A percentile compares a stretch with the other conserved stretches of the same genome.
Conservation (phyloP, 495 filamentous ascomycete species). For the Neurospora sp. region DNA sequence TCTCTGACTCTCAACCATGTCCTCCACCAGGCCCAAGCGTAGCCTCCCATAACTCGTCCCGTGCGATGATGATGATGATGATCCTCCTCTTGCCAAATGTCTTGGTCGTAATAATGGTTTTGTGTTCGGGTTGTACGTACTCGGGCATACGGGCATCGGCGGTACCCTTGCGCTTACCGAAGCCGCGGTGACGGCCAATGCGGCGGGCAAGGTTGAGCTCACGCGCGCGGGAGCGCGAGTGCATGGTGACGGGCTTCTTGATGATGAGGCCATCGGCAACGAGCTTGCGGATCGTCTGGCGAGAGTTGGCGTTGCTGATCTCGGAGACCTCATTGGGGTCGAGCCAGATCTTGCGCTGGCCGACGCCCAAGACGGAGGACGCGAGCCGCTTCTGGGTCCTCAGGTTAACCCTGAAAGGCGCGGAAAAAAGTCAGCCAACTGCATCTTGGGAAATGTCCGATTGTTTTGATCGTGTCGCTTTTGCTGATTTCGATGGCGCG, state of each 20-base stretch:
- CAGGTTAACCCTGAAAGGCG: slow-evolving; percentile 81
- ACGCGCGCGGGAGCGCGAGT: slow-evolving; percentile 91
- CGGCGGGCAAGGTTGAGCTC: slow-evolving; percentile 82
- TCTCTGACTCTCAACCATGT: not conserved
- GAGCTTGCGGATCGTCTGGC: slow-evolving; percentile 99
- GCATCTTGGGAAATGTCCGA: not conserved
- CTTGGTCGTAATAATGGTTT: not conserved
- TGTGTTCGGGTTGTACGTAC: slow-evolving; percentile 44
- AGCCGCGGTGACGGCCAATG: slow-evolving; percentile 91
- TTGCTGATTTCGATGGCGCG: slow-evolving; percentile 1
- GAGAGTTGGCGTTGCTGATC: slow-evolving; percentile 99
- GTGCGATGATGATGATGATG: not conserved
- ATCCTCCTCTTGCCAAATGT: slow-evolving; percentile 1
- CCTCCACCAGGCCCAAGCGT: not conserved
- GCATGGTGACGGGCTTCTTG: slow-evolving; percentile 98
- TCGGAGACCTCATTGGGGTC: slow-evolving; percentile 99
- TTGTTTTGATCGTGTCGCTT: slow-evolving; percentile 1
- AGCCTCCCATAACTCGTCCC: not conserved
- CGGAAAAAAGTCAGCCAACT: slow-evolving; percentile 25
- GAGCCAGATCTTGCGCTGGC: slow-evolving; percentile 99
- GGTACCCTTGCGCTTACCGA: slow-evolving; percentile 99
- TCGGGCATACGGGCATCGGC: slow-evolving; percentile 98
- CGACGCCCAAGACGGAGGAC: slow-evolving; percentile 93
- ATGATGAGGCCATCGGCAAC: slow-evolving; percentile 99
- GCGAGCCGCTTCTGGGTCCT: slow-evolving; percentile 99